Evolutionary conservation across 768 basidiomycete genomes (phyloP), one percentile per base, ranked within the genome.

Genomic region (Mycena rebaudengoi): DNA sequence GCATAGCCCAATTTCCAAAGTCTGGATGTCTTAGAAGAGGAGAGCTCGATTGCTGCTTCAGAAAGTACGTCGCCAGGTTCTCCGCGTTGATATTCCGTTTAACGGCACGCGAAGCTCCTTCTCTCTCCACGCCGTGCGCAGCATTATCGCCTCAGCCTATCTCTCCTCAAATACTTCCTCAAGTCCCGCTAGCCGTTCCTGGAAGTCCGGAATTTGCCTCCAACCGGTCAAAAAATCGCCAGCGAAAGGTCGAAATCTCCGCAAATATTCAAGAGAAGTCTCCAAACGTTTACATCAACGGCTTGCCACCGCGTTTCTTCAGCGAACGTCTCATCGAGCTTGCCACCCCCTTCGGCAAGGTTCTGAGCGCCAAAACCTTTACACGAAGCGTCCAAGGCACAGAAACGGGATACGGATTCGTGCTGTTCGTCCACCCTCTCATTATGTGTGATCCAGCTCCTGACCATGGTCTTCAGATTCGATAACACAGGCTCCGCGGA

Each of bases 251-350:
- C 50, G 50, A 12, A 26, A 12, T 11, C 49, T 40, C 11, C 8
- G 28, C 37, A 57, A 41, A 54, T n/a, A 35, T 25, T 25, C 35
- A 28, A 3, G 40, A 20, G 0, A 70, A 71, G 39, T 77, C 82
- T n/a, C 85, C 87, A 5, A 88, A 88, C 58, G 84, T 88, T 5
- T 88, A 88, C 69, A 87, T 88, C 73, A 88, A 88, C 66, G 87
- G 87, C 41, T 80, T 88, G 20, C 88, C 86, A 13, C 82, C 87
- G 25, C 78, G 86, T 69, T 88, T 78, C 64, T 81, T 85, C 4
- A 87, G 87, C 66, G 86, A 86, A 52, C 80, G 86, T 35, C 80
- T 88, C 43, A 82, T 82, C 66, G 80, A 81, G 40, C 83, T 88
- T 64, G 78, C 84, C 51, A 73, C 79, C 20, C 82, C 79, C n/a